Conservation (phyloP, 208 protist genomes). For the Leishmania lainsoni region DNA sequence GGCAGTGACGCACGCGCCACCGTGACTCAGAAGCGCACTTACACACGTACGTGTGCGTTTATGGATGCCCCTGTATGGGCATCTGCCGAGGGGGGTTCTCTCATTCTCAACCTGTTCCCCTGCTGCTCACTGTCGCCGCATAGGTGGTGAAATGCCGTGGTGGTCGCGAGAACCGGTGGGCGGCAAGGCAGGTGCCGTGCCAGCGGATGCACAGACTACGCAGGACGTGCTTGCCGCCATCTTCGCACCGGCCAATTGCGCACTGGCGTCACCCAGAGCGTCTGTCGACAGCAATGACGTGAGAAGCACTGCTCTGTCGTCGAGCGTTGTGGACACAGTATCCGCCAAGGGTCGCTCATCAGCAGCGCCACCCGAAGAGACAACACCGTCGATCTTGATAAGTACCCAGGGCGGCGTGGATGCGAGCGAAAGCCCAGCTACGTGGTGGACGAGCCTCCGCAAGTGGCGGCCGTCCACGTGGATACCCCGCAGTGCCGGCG, state of each 20-base stretch:
- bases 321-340: neutral
- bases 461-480: neutral
- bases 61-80: neutral
- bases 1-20: neutral
- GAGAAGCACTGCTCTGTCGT: neutral
- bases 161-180: slow-evolving; percentile 2
- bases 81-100: neutral
- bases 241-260: slow-evolving; percentile 19
- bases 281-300: neutral
- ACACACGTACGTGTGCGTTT: neutral
- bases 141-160: slow-evolving; percentile 9
- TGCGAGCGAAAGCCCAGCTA: neutral
- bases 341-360: neutral
- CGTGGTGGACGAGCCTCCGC: slow-evolving; percentile 1
- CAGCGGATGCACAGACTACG: slow-evolving; percentile 2
- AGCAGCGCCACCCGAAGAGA: neutral
- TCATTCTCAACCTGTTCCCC: neutral
- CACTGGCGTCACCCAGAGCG: neutral
- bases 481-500: neutral
- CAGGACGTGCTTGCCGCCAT: slow-evolving; percentile 20
- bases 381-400: neutral
- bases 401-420: neutral
- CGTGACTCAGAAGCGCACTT: neutral
- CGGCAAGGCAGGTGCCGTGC: neutral
- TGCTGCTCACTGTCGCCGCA: neutral